These are phyloP conservation scores for Coniochaeta ligniaria DNA, from an alignment of 2,329 filamentous ascomycete genomes.

Conservation along the genomic window DNA sequence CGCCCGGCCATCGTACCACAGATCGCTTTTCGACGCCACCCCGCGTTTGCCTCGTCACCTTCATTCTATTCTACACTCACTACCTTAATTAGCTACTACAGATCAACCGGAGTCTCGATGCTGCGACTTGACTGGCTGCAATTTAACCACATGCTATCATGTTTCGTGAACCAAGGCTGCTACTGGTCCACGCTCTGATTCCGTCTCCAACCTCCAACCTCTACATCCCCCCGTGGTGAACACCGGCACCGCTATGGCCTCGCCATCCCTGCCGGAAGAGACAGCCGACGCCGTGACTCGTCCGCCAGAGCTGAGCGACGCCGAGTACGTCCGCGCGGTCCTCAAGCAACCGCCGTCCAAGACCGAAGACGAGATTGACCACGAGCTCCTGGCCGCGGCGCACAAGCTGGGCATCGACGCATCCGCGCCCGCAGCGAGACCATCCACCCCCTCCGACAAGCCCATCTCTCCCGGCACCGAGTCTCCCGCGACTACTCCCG, in stretches of 20 bases:
- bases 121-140: background rate
- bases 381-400: slow-evolving; percentile 25
- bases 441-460: slow-evolving; percentile 16
- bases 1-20: background rate
- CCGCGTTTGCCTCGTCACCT: background rate
- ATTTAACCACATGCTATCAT: slow-evolving; percentile 1
- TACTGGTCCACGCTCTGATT: background rate
- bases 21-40: background rate
- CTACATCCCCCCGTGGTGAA: background rate
- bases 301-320: slow-evolving; percentile 30
- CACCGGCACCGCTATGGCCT: slow-evolving; percentile 8
- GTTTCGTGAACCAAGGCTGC: background rate
- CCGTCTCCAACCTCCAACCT: background rate
- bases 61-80: background rate
- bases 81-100: background rate
- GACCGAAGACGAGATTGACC: slow-evolving; percentile 31
- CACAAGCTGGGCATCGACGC: slow-evolving; percentile 25
- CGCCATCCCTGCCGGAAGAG: slow-evolving; percentile 14
- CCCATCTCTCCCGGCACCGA: slow-evolving; percentile 30
- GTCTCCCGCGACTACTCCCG: slow-evolving; percentile 31
- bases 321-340: slow-evolving; percentile 31
- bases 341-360: slow-evolving; percentile 23
- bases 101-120: background rate
- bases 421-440: slow-evolving; percentile 5
- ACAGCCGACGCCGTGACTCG: slow-evolving; percentile 5